A percentile compares a stretch with the other conserved stretches of the same genome.
Conservation (phyloP, 1,284 basidiomycete genomes). For the Amylostereum chailletii region DNA sequence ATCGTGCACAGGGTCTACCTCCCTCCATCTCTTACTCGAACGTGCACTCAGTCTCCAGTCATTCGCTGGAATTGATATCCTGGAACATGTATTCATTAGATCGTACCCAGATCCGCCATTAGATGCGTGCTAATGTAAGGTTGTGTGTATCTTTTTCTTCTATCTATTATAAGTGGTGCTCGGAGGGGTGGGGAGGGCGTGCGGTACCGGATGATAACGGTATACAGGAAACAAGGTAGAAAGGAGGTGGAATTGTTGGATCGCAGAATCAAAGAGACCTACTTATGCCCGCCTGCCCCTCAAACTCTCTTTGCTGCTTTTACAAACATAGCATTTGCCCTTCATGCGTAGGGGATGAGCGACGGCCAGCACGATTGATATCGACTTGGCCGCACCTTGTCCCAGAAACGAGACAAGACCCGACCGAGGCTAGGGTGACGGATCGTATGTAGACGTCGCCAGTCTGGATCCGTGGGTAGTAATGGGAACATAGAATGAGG, state of each 20-base stretch:
- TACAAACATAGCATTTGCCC: constrained; percentile 97
- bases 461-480: constrained; percentile 43
- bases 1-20: constrained; percentile 17
- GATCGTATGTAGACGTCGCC: constrained; percentile 95
- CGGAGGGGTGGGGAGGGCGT: no score
- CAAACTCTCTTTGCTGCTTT: constrained; percentile 76
- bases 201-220: no score
- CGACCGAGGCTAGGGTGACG: constrained; percentile 91
- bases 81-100: constrained; percentile 61
- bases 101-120: constrained; percentile 48
- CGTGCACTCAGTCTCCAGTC: constrained; percentile 15
- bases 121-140: constrained; percentile 4
- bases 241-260: no score
- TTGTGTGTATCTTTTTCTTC: no score
- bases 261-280: no score
- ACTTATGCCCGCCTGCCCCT: no score
- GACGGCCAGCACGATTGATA: constrained; percentile 10
- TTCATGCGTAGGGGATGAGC: constrained; percentile 21
- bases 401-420: constrained; percentile 92
- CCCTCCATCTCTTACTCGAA: constrained; percentile 19
- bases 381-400: constrained; percentile 52
- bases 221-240: no score
- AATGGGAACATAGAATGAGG: constrained; percentile 7
- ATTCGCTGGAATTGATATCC: constrained; percentile 30
- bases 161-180: no score